These are phyloP conservation scores for Euphorbia lathyris DNA, from an alignment of 345 rosid species.

Conservation along the genomic window DNA sequence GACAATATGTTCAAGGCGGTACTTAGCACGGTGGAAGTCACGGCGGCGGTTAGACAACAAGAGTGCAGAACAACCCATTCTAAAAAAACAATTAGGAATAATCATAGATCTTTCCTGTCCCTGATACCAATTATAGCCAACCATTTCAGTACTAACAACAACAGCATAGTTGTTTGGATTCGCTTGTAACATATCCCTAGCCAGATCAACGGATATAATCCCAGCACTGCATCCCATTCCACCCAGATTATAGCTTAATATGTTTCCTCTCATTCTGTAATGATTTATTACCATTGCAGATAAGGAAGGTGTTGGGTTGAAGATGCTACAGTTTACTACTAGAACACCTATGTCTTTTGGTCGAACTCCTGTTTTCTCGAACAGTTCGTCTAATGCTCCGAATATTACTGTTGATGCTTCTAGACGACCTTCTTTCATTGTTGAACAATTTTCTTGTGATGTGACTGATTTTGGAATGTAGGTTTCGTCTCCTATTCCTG, in stretches of 20 bases:
- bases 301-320: constrained; percentile 89
- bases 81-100: constrained; percentile 78
- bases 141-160: constrained; percentile 92
- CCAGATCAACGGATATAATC: constrained; percentile 74
- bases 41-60: constrained; percentile 78
- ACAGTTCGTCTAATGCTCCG: constrained; percentile 84
- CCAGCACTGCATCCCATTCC: constrained; percentile 98
- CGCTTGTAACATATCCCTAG: constrained; percentile 91
- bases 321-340: constrained; percentile 90
- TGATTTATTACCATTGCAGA: constrained; percentile 94
- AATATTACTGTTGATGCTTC: constrained; percentile 85
- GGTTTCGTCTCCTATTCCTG: constrained; percentile 86
- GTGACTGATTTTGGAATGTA: constrained; percentile 64
- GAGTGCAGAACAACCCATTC: constrained; percentile 90
- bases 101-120: constrained; percentile 79
- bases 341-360: constrained; percentile 88
- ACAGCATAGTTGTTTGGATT: constrained; percentile 75
- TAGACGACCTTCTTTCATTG: constrained; percentile 83
- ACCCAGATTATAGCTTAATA: constrained; percentile 86
- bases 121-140: constrained; percentile 85
- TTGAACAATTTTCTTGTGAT: constrained; percentile 48
- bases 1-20: constrained; percentile 84
- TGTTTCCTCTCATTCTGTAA: constrained; percentile 92
- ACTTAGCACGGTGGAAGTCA: constrained; percentile 70
- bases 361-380: constrained; percentile 68